A percentile compares a stretch with the other conserved stretches of the same genome.
phyloP scores from a whole-genome alignment of 23 red algal genomes.

The Gracilaria caudata region DNA sequence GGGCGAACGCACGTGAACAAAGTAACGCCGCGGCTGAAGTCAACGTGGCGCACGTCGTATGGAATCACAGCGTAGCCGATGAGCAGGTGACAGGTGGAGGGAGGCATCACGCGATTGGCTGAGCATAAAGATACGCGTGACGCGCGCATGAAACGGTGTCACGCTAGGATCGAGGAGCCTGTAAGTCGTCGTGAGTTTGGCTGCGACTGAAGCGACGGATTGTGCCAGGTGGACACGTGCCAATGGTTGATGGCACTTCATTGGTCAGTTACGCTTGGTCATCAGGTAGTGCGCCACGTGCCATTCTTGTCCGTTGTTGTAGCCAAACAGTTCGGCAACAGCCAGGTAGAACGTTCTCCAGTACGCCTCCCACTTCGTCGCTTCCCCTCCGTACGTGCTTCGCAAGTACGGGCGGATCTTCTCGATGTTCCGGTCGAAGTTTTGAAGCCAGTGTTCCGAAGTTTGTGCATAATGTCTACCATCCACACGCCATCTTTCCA shows the following conservation, averaged over 20 bases:
- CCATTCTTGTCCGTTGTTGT: constrained; percentile 91
- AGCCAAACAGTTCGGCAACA: constrained; percentile 93
- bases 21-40: too few relatives aligned
- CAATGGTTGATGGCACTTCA: too few relatives aligned
- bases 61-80: too few relatives aligned
- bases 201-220: neutral
- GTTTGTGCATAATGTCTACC: constrained; percentile 99
- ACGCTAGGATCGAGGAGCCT: too few relatives aligned
- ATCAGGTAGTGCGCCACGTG: constrained; percentile 91
- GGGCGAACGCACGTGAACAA: too few relatives aligned
- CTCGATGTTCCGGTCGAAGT: constrained; percentile 77
- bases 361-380: constrained; percentile 90
- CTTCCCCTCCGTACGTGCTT: constrained; percentile 73
- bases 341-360: constrained; percentile 98
- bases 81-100: too few relatives aligned
- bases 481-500: constrained; percentile 87
- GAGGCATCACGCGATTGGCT: too few relatives aligned
- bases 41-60: too few relatives aligned
- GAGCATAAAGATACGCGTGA: too few relatives aligned
- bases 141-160: too few relatives aligned
- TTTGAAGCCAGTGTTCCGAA: constrained; percentile 85
- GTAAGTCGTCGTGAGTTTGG: neutral
- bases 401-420: constrained; percentile 59
- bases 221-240: neutral
- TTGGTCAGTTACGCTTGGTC: constrained; percentile 11